Evolutionary conservation across 306 rosid species (phyloP).

Genomic region (Ammopiptanthus mongolicus): DNA sequence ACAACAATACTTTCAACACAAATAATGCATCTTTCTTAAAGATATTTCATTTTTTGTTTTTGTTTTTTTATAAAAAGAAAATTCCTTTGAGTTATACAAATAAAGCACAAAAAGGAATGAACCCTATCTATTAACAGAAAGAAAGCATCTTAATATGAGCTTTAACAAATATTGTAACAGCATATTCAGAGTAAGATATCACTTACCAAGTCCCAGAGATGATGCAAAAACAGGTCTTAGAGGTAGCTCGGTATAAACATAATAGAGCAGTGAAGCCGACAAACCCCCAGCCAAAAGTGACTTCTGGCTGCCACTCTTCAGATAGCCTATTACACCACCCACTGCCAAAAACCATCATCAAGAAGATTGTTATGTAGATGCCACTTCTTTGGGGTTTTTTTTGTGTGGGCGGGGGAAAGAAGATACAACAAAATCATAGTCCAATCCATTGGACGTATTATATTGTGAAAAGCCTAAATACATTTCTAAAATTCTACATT

Average conservation of each 20-base stretch:
- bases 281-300: conserved; percentile 86
- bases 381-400: not conserved
- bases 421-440: not conserved
- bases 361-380: not conserved
- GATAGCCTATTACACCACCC: conserved; percentile 90
- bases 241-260: conserved; percentile 68
- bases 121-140: not conserved
- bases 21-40: not conserved
- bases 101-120: not conserved
- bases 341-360: conserved; percentile 35
- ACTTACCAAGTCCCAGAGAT: conserved; percentile 86
- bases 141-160: not conserved
- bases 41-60: not conserved
- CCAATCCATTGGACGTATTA: not conserved
- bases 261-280: conserved; percentile 61
- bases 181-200: not conserved
- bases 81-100: not conserved
- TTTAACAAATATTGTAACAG: not conserved
- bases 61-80: not conserved
- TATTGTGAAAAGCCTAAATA: not conserved
- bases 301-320: conserved; percentile 94
- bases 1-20: not conserved
- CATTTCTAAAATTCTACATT: not conserved
- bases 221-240: conserved; percentile 80
- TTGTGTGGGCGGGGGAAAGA: too few relatives aligned